Base-by-base conservation (phyloP, 441 rosid genomes). In the Isatis lusitanica region DNA sequence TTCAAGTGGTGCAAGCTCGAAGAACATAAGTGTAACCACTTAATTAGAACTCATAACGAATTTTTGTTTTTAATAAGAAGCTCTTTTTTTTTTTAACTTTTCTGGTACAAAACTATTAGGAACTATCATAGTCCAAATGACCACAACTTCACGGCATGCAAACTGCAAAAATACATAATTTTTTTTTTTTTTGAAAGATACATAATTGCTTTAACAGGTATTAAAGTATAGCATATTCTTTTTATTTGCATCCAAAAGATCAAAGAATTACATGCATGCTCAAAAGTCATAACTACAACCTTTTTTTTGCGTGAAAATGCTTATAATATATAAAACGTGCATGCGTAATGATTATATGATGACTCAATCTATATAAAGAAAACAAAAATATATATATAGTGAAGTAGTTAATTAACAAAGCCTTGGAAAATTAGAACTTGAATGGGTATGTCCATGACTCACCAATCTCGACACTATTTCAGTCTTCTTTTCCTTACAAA, bases 401-500 rank as follows among this genome's bases (percentile, higher is more conserved):
- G 58, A 67, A 53, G 26, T 51, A 67, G 5, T 10, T 35, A 51
- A 38, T 74, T 72, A 82, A 75, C 85, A 82, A 43, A 80, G 81
- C 76, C 83, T 80, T 47, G 83, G 83, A 72, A 82, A 77, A 63
- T 40, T 59, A 48, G 78, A 60, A 46, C 5, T 44, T 35, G 78
- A 63, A 52, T 46, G 48, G 8, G 50, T 74, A 57, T 59, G 60
- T 18, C 76, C 67, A 74, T 71, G 74, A 70, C 76, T 81, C 9
- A 72, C 86, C 84, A 86, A 60, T 63, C 70, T 81, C 46, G 88
- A 75, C 79, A 87, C 83, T 46, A 87, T 78, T 63, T 83, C 89
- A 66, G 84, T 85, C 80, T 82, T 86, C 83, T 84, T 87, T 30
- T 82, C 85, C 75, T 59, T 79, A 12, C 88, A 86, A 24, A 67